These are phyloP conservation scores for Ceratocystis destructans DNA, from an alignment of 2,329 filamentous ascomycete genomes.

Conservation along the genomic window DNA sequence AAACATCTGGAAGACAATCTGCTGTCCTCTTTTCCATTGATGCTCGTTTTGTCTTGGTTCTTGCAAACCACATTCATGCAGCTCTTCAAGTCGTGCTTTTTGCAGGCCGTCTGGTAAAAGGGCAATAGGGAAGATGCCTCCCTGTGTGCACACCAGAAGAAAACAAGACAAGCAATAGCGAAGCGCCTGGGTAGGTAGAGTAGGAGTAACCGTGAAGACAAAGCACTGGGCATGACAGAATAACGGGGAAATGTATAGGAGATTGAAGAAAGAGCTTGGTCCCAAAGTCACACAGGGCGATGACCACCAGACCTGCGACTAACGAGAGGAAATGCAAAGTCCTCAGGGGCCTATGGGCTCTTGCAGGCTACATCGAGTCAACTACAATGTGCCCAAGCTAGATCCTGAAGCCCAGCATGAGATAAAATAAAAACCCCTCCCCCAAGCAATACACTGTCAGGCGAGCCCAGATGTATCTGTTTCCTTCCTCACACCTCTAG, in stretches of 20 bases:
- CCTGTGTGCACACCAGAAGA: no score
- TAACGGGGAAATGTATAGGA: neutral
- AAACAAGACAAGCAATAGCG: no score
- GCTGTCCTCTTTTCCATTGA: neutral
- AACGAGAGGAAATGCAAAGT: neutral
- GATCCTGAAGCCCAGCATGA: neutral
- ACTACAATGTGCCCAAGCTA: neutral
- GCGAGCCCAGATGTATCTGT: neutral
- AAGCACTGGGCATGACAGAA: neutral
- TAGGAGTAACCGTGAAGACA: neutral
- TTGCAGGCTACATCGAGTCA: neutral
- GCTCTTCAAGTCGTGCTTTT: neutral
- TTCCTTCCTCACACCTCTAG: neutral
- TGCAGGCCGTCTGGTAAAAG: no score
- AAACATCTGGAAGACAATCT: neutral
- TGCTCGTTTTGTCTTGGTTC: neutral
- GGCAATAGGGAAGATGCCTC: no score
- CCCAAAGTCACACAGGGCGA: neutral
- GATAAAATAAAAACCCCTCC: neutral
- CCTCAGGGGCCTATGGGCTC: neutral
- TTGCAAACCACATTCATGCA: neutral
- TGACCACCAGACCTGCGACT: neutral
- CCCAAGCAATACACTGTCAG: neutral
- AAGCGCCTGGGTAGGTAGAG: neutral
- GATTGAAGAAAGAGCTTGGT: constrained; percentile 4